Conservation (phyloP, 345 rosid species). For the Draba incana region DNA sequence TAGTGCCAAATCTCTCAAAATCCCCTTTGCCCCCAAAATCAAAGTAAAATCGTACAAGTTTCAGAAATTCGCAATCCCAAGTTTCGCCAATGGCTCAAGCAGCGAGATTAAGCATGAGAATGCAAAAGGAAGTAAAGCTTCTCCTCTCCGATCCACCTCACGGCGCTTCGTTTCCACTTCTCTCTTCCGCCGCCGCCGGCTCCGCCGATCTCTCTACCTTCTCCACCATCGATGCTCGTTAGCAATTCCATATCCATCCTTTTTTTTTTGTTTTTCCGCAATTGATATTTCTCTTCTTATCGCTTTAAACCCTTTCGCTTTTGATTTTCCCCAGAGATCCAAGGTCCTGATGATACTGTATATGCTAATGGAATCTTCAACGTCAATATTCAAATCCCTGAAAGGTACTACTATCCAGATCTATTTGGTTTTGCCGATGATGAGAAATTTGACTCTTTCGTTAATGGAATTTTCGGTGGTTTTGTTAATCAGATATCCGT, state of each 20-base stretch:
- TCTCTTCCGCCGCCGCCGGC: slow-evolving; percentile 53
- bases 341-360: slow-evolving; percentile 78
- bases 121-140: slow-evolving; percentile 86
- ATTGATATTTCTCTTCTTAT: not conserved
- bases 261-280: too few relatives aligned
- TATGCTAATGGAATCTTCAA: slow-evolving; percentile 70
- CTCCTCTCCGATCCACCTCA: slow-evolving; percentile 83
- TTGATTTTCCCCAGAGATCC: slow-evolving; percentile 48
- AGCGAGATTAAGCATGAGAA: slow-evolving; percentile 67
- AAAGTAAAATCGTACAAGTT: not conserved
- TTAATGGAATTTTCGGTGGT: not conserved
- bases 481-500: slow-evolving; percentile 60
- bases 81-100: slow-evolving; percentile 69
- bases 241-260: not conserved
- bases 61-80: not conserved
- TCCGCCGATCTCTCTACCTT: slow-evolving; percentile 50
- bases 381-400: slow-evolving; percentile 75
- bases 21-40: not conserved
- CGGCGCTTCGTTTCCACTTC: slow-evolving; percentile 66
- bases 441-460: not conserved
- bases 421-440: not conserved
- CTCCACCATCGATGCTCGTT: slow-evolving; percentile 73
- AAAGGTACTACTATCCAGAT: slow-evolving; percentile 46
- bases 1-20: too few relatives aligned
- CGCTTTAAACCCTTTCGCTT: not conserved